Evolutionary conservation across 179 eudicot genomes (phyloP).

Genomic region (Silene vulgaris): DNA sequence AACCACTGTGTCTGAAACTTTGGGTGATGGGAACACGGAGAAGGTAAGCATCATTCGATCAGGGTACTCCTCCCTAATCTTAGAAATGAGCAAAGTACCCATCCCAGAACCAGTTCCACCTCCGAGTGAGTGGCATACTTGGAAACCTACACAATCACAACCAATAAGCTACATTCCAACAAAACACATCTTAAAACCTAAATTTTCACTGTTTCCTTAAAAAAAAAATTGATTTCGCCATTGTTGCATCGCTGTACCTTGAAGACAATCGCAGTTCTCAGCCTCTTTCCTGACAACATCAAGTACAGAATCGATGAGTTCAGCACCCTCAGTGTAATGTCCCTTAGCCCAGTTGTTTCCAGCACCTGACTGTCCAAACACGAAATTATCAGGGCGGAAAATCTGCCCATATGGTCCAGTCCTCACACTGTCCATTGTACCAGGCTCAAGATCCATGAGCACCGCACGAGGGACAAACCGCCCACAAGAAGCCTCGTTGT

Average conservation of each 20-base stretch:
- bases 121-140: constrained; percentile 23
- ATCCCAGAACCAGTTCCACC: constrained; percentile 17
- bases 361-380: constrained; percentile 13
- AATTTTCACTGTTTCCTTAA: neutral
- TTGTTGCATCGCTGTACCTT: constrained; percentile 11
- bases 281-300: constrained; percentile 28
- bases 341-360: constrained; percentile 17
- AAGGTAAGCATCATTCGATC: constrained; percentile 17
- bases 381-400: constrained; percentile 13
- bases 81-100: constrained; percentile 16
- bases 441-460: constrained; percentile 17
- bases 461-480: constrained; percentile 14
- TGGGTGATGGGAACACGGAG: constrained; percentile 17
- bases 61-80: constrained; percentile 18
- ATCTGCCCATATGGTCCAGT: constrained; percentile 17
- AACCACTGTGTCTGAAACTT: constrained; percentile 31
- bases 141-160: constrained; percentile 26
- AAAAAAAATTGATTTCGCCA: neutral
- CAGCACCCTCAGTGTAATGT: constrained; percentile 20
- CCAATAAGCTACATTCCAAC: neutral
- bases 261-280: constrained; percentile 33
- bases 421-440: constrained; percentile 17
- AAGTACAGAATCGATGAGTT: constrained; percentile 16
- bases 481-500: constrained; percentile 33
- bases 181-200: neutral